Evolutionary conservation across 441 rosid species (phyloP).

Genomic region (Pelargonium australe): DNA sequence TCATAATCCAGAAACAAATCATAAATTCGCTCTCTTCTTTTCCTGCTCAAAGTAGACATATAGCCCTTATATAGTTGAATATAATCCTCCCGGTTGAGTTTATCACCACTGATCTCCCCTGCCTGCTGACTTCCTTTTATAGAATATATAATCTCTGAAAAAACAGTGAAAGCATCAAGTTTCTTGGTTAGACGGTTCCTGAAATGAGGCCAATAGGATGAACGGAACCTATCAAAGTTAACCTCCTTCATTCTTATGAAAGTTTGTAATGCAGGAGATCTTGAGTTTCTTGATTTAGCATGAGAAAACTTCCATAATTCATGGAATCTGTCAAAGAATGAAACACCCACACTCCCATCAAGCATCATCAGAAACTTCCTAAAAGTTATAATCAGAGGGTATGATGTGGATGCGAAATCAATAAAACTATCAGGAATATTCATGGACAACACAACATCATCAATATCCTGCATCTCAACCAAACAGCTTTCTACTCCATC

Average conservation of each 20-base stretch:
- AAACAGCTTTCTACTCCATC: constrained; percentile 17
- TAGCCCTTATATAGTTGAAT: constrained; percentile 29
- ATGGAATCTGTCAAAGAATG: constrained; percentile 41
- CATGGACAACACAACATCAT: constrained; percentile 29
- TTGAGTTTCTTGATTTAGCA: constrained; percentile 16
- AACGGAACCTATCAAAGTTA: constrained; percentile 36
- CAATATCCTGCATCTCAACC: constrained; percentile 27
- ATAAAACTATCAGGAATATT: constrained; percentile 41
- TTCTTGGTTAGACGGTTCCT: constrained; percentile 28
- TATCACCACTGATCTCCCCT: constrained; percentile 22
- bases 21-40: constrained; percentile 32
- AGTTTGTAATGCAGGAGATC: constrained; percentile 24
- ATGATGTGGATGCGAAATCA: constrained; percentile 23
- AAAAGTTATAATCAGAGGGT: constrained; percentile 45
- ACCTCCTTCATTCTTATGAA: constrained; percentile 40
- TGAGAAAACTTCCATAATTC: constrained; percentile 21
- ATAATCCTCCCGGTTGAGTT: constrained; percentile 31
- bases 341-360: constrained; percentile 43
- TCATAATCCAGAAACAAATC: constrained; percentile 39
- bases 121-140: constrained; percentile 41
- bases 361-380: constrained; percentile 53
- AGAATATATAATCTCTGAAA: constrained; percentile 45
- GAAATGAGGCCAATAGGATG: constrained; percentile 50
- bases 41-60: constrained; percentile 26
- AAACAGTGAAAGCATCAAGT: constrained; percentile 45